Base-by-base conservation (phyloP, 2,329 filamentous ascomycete genomes). In the Monilinia polystroma region DNA sequence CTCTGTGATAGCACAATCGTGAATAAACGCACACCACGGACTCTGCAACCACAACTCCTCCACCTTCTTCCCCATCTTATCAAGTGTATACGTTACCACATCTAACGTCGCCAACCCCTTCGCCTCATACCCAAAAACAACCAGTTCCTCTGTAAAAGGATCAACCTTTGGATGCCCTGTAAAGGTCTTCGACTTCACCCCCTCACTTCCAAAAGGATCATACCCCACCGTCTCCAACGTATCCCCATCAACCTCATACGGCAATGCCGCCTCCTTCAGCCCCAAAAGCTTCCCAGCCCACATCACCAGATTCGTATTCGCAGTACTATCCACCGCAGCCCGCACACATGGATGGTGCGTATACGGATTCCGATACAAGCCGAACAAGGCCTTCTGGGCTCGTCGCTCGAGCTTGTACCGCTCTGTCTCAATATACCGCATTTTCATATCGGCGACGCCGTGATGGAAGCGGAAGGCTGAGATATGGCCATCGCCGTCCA, bases 301-400 rank as follows among this genome's bases (percentile, higher is more conserved):
- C 71, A 82, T 84, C 0, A 84, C 78, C 20, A 87, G 77, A 63
- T 87, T 87, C 1, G 85, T 87, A 69, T 87, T 87, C 11, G 56
- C 56, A 4, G 56, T 59, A 47, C 56, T 47, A n/a, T 59, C 56
- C 43, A 59, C 56, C 5, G 56, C 56, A 1, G 41, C 56, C 29
- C 43, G 10, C 4, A 59, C 56, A 23, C 56, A 59, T 16, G 41
- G 56, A 59, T 59, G 56, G 16, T 59, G 56, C 11, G 56, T 59
- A 23, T 59, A 59, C 18, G 56, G 56, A 47, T 59, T 59, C 29
- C 43, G 56, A 47, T 59, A 59, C 4, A 59, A n/a, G 20, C 56
- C 56, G 16, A 59, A 59, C 1, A 87, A 73, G 10, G 67, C 63
- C 26, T 57, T 67, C 2, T 66, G 54, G 23, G 70, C 71, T 14